phyloP scores from a whole-genome alignment of 306 rosid genomes.

The Cicer cuneatum region DNA sequence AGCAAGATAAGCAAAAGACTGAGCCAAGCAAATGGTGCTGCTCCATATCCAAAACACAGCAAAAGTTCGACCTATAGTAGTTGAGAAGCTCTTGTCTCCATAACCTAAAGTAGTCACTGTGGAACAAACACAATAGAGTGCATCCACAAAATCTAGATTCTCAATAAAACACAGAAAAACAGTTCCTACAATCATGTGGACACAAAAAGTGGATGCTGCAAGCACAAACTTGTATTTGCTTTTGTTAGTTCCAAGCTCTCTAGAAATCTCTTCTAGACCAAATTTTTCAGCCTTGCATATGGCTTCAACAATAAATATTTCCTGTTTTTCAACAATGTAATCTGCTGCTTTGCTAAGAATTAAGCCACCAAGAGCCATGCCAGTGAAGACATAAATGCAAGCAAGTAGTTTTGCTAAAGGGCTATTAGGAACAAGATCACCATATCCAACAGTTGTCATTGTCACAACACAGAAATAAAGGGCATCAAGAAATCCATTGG shows the following conservation, averaged over 20 bases:
- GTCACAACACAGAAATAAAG: conserved; percentile 86
- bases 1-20: conserved; percentile 74
- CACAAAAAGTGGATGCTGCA: conserved; percentile 46
- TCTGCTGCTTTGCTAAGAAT: conserved; percentile 81
- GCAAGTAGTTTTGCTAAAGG: conserved; percentile 72
- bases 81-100: conserved; percentile 86
- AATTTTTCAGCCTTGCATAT: conserved; percentile 45
- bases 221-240: conserved; percentile 63
- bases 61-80: conserved; percentile 62
- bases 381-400: conserved; percentile 72
- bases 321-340: conserved; percentile 81
- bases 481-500: conserved; percentile 71
- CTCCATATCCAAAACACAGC: conserved; percentile 83
- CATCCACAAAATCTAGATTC: conserved; percentile 60
- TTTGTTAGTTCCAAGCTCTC: conserved; percentile 58
- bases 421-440: conserved; percentile 83
- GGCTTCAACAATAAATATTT: conserved; percentile 61
- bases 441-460: conserved; percentile 91
- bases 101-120: conserved; percentile 87
- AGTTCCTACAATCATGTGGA: conserved; percentile 62
- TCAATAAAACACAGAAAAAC: conserved; percentile 62
- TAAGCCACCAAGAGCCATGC: conserved; percentile 72
- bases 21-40: conserved; percentile 85
- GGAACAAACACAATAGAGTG: conserved; percentile 82
- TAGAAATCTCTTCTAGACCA: conserved; percentile 50